Evolutionary conservation across 2,329 filamentous ascomycete species (phyloP).

Genomic region (Fusarium sublunatum): DNA sequence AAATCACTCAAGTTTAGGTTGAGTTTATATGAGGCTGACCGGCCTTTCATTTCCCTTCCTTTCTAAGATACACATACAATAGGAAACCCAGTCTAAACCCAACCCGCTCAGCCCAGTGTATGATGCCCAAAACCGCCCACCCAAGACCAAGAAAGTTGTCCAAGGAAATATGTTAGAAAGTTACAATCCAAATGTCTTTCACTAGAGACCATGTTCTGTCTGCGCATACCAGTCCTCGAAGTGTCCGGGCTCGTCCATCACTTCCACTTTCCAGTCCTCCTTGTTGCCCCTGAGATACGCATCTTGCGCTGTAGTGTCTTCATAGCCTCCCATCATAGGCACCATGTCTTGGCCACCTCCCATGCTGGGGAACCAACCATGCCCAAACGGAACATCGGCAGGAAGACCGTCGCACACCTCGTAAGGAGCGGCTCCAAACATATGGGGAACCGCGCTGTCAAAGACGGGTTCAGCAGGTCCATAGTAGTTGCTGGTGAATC

Average conservation of each 20-base stretch:
- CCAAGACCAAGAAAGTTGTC: constrained; percentile 6
- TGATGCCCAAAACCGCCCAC: constrained; percentile 15
- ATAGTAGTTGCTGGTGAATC: constrained; percentile 27
- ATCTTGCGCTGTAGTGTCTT: constrained; percentile 39
- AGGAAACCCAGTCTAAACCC: constrained; percentile 29
- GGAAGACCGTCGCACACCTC: constrained; percentile 25
- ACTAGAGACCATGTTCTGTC: constrained; percentile 41
- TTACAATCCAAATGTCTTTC: not conserved
- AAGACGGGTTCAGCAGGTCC: constrained; percentile 13
- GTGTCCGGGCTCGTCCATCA: constrained; percentile 48
- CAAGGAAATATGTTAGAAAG: constrained; percentile 17
- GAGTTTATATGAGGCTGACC: not conserved
- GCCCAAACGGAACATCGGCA: constrained; percentile 12
- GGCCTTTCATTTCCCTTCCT: not conserved
- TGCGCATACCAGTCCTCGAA: constrained; percentile 51
- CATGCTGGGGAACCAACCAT: constrained; percentile 28
- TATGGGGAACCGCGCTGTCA: constrained; percentile 8
- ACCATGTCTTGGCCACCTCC: constrained; percentile 20
- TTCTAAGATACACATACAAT: constrained; percentile 7
- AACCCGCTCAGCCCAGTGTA: constrained; percentile 22
- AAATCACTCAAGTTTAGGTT: not conserved
- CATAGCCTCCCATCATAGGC: constrained; percentile 22
- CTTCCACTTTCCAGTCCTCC: constrained; percentile 52
- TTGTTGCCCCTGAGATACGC: constrained; percentile 50
- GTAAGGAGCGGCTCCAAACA: constrained; percentile 25